phyloP scores from a whole-genome alignment of 331 rosid species.

The Acacia pycnantha region DNA sequence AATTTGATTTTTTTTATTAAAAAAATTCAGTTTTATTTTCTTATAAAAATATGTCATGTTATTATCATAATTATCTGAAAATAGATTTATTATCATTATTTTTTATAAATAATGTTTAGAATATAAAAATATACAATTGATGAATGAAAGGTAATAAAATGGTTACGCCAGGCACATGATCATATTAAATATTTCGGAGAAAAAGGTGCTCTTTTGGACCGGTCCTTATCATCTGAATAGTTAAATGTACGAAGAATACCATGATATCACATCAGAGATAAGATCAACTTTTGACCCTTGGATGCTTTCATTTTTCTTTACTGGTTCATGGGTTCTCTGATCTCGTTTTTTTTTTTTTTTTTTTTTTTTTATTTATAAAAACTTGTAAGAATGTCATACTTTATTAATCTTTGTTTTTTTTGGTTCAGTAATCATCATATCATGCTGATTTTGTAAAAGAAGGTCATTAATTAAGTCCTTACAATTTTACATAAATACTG shows the following conservation, averaged over 20 bases:
- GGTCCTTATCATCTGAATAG: neutral
- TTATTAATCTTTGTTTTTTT: too few relatives aligned
- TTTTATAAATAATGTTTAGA: neutral
- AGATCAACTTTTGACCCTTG: neutral
- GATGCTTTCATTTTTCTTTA: neutral
- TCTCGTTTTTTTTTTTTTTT: neutral
- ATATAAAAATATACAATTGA: too few relatives aligned
- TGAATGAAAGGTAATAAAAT: neutral
- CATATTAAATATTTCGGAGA: neutral
- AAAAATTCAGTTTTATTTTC: neutral
- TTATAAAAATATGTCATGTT: neutral
- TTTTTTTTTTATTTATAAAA: too few relatives aligned
- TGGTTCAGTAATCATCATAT: neutral
- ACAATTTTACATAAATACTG: neutral
- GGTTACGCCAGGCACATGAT: neutral
- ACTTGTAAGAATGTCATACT: too few relatives aligned
- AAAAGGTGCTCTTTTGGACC: neutral
- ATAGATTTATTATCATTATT: neutral
- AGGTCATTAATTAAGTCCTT: neutral
- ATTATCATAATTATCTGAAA: neutral
- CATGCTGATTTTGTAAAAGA: neutral
- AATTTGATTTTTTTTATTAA: neutral
- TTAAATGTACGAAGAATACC: neutral
- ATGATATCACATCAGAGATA: neutral
- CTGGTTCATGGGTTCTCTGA: neutral